Evolutionary conservation across 257 asterid species (phyloP).

Genomic region (Salvia miltiorrhiza): DNA sequence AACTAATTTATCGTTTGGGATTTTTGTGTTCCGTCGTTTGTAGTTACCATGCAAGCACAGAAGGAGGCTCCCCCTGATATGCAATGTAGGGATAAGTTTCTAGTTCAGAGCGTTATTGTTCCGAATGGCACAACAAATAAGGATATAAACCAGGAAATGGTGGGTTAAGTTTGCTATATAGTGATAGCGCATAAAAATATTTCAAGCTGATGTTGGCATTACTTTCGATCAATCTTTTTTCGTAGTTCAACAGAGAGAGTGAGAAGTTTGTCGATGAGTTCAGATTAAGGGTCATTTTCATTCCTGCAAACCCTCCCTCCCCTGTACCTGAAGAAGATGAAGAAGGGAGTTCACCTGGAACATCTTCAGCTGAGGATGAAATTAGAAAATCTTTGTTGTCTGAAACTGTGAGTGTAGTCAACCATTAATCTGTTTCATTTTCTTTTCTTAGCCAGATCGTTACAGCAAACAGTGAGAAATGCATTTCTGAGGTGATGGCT

Average conservation of each 20-base stretch:
- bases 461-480: conserved; percentile 45
- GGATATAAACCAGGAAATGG: conserved; percentile 67
- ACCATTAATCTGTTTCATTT: neutral
- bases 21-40: conserved; percentile 14
- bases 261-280: conserved; percentile 69
- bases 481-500: conserved; percentile 47
- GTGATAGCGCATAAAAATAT: neutral
- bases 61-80: conserved; percentile 76
- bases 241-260: conserved; percentile 58
- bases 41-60: conserved; percentile 83
- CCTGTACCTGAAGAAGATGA: conserved; percentile 95
- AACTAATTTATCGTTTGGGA: neutral
- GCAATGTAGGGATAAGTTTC: conserved; percentile 86
- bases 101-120: conserved; percentile 74
- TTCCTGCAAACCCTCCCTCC: conserved; percentile 90
- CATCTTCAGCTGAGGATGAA: conserved; percentile 63
- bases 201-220: conserved; percentile 10
- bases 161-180: conserved; percentile 30
- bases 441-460: conserved; percentile 29
- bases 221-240: conserved; percentile 1
- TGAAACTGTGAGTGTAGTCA: conserved; percentile 52
- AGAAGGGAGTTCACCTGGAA: conserved; percentile 72
- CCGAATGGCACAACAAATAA: conserved; percentile 56
- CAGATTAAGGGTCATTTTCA: conserved; percentile 69
- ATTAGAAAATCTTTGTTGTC: conserved; percentile 35